These are phyloP conservation scores for Penicillium paxilli DNA, from an alignment of 495 filamentous ascomycete species.

Conservation along the genomic window DNA sequence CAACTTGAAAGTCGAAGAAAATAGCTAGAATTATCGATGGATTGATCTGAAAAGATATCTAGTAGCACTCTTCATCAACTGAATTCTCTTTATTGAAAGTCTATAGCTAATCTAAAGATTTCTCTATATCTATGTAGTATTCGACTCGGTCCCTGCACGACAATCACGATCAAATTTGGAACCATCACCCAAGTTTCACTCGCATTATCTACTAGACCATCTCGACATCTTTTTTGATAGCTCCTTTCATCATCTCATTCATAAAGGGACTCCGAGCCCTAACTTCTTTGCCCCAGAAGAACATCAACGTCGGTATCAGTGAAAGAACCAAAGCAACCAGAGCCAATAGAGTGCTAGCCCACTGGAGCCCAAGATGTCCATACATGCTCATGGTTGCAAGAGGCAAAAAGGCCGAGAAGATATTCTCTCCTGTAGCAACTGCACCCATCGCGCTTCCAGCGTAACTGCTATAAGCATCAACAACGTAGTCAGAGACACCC, in stretches of 20 bases:
- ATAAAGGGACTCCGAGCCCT: conserved; percentile 8
- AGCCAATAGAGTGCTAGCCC: conserved; percentile 35
- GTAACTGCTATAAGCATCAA: conserved; percentile 29
- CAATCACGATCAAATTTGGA: too few species aligned
- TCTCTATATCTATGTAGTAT: too few species aligned
- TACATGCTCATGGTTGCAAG: conserved; percentile 37
- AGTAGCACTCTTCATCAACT: too few species aligned
- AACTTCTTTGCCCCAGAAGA: conserved; percentile 32
- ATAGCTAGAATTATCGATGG: too few species aligned
- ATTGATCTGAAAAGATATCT: too few species aligned
- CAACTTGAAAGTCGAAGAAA: too few species aligned
- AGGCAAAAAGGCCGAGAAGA: conserved; percentile 25
- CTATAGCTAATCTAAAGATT: too few species aligned
- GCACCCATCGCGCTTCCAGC: conserved; percentile 25
- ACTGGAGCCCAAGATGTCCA: conserved; percentile 29
- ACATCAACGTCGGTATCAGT: conserved; percentile 26
- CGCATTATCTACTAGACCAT: neutral
- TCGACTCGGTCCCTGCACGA: too few species aligned
- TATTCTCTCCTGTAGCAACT: conserved; percentile 24
- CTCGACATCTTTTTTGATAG: neutral
- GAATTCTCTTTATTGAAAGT: too few species aligned
- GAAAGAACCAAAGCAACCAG: conserved; percentile 29
- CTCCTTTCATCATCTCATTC: neutral
- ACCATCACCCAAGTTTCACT: too few species aligned
- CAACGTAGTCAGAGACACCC: conserved; percentile 22